Base-by-base conservation (phyloP, 2,329 filamentous ascomycete genomes). In the Cladosporium colombiae region DNA sequence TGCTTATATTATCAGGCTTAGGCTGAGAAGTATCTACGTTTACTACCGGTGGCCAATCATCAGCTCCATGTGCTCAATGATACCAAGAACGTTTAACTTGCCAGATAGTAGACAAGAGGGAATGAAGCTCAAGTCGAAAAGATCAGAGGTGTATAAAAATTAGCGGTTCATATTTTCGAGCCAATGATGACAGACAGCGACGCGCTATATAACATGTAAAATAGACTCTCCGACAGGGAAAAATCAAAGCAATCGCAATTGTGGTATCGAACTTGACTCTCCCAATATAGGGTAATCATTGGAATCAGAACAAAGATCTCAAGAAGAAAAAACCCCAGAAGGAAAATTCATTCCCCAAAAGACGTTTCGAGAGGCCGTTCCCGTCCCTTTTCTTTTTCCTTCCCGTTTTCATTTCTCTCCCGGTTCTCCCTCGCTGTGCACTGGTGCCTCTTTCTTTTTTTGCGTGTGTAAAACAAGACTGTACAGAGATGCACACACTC, bases 261-360 rank as follows among this genome's bases (percentile, higher is more conserved):
- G 61, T 63, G 61, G 61, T 63, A 63, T 63, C 61, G 49, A 63
- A 63, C 61, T 56, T 46, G 21, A 37, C 60, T 35, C 44, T 33
- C 23, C 49, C 49, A n/a, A 13, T n/a, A 25, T 27, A 31, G 31
- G 29, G 25, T 21, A n/a, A 29, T n/a, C 50, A 37, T 46, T 56
- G 61, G 40, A 63, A 63, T 23, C 61, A 63, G 50, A 63, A 44
- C 40, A 40, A 40, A 46, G 18, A 55, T 33, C 46, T 35, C 23
- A 23, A 18, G 13, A 31, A 37, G 53, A n/a, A 18, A 8, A 16
- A 44, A 23, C 14, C 23, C 25, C 29, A 31, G 29, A 31, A 31
- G 46, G 37, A 59, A 59, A 59, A 16, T 10, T 31, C n/a, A 55
- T 46, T 23, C 52, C 18, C 52, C 16, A n/a, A 14, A 33, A 23